Percentiles rank a stretch among this genome's conserved stretches.
These are phyloP conservation scores for Coemansia sp. DNA, from an alignment of 192 early-diverging fungal genomes.

Conservation along the genomic window DNA sequence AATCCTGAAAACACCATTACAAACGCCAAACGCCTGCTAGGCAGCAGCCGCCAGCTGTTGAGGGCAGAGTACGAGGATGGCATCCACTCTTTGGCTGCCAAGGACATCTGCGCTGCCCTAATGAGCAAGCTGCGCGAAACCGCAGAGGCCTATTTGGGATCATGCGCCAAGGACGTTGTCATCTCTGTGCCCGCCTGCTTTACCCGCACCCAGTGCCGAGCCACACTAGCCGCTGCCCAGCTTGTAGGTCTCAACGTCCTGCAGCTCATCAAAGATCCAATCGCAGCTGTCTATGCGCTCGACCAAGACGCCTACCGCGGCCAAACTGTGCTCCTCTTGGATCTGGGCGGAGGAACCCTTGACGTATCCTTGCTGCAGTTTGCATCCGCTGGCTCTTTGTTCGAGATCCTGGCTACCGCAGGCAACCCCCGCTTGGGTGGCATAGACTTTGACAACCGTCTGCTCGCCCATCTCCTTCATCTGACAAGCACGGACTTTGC, in stretches of 20 bases:
- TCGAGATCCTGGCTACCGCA: slow-evolving; percentile 95
- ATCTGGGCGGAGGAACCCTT: slow-evolving; percentile 97
- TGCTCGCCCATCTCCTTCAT: slow-evolving; percentile 89
- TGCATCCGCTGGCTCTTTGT: slow-evolving; percentile 79
- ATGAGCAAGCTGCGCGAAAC: slow-evolving; percentile 97
- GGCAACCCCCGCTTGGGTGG: slow-evolving; percentile 98
- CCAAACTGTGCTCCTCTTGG: slow-evolving; percentile 93
- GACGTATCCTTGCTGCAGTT: slow-evolving; percentile 96
- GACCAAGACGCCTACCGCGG: slow-evolving; percentile 89
- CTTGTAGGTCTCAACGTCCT: slow-evolving; percentile 96
- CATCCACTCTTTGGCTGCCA: slow-evolving; percentile 90
- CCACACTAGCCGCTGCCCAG: slow-evolving; percentile 97
- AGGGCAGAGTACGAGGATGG: slow-evolving; percentile 94
- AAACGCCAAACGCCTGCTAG: slow-evolving; percentile 97
- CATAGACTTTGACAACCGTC: slow-evolving; percentile 98
- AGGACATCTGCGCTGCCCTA: slow-evolving; percentile 95
- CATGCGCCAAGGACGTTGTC: slow-evolving; percentile 80
- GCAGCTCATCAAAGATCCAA: slow-evolving; percentile 99
- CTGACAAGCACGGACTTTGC: slow-evolving; percentile 90
- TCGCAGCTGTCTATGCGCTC: slow-evolving; percentile 96
- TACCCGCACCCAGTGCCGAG: slow-evolving; percentile 98
- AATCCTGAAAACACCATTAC: slow-evolving; percentile 98
- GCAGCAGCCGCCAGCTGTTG: slow-evolving; percentile 77
- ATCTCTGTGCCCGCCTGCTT: slow-evolving; percentile 98
- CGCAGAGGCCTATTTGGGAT: slow-evolving; percentile 87